Percentiles rank a stretch among this genome's conserved stretches.
phyloP scores from a whole-genome alignment of 371 early-diverging fungal genomes.

The Rhizopus delemar region DNA sequence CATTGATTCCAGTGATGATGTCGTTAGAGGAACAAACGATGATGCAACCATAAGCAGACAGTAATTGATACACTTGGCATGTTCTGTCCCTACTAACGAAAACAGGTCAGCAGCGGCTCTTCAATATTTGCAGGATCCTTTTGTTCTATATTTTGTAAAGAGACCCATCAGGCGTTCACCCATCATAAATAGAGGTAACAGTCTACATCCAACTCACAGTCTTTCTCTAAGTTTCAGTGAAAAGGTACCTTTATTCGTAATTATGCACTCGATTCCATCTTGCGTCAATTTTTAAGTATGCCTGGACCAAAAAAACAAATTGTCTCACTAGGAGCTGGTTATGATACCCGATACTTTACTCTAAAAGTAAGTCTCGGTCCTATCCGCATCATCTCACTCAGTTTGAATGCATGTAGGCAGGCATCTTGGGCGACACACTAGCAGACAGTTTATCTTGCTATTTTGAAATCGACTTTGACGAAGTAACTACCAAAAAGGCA shows the following conservation, averaged over 20 bases:
- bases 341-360: conserved; percentile 89
- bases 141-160: conserved; percentile 73
- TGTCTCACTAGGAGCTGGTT: conserved; percentile 88
- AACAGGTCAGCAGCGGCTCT: conserved; percentile 78
- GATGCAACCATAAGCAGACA: conserved; percentile 82
- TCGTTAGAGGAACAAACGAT: conserved; percentile 82
- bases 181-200: conserved; percentile 86
- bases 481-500: conserved; percentile 81
- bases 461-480: conserved; percentile 93
- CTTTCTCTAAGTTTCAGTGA: conserved; percentile 1
- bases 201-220: neutral
- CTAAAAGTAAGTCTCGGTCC: conserved; percentile 52
- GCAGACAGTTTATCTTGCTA: conserved; percentile 37
- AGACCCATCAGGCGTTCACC: conserved; percentile 74
- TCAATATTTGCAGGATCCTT: conserved; percentile 85
- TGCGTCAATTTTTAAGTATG: conserved; percentile 61
- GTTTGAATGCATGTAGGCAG: conserved; percentile 7
- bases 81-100: neutral
- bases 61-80: conserved; percentile 39
- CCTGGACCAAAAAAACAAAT: conserved; percentile 61
- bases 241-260: conserved; percentile 76
- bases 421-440: conserved; percentile 12
- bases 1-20: conserved; percentile 46
- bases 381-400: no score
- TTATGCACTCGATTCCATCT: conserved; percentile 62